A percentile compares a stretch with the other conserved stretches of the same genome.
These are phyloP conservation scores for Camptophora hylomeconis DNA, from an alignment of 2,329 filamentous ascomycete genomes.

Conservation along the genomic window DNA sequence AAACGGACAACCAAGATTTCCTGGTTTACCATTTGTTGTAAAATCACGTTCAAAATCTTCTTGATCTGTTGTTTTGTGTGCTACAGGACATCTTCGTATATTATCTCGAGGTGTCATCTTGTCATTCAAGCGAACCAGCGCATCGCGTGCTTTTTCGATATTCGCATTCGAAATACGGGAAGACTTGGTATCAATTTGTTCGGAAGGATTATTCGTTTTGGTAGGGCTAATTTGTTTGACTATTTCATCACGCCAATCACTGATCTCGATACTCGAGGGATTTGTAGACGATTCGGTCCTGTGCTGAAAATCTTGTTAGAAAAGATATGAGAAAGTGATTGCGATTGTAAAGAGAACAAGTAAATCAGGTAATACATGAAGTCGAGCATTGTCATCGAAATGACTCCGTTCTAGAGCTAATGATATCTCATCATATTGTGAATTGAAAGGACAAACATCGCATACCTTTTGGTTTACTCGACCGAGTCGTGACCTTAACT, in stretches of 20 bases:
- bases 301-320: constrained; percentile 3
- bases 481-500: too few relatives aligned
- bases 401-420: constrained; percentile 7
- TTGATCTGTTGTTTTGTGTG: constrained; percentile 5
- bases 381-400: constrained; percentile 1
- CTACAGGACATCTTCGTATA: constrained; percentile 14
- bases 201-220: constrained; percentile 17
- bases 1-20: constrained; percentile 72
- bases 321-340: not conserved
- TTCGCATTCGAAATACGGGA: not conserved
- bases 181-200: constrained; percentile 18
- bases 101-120: constrained; percentile 21
- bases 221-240: constrained; percentile 3
- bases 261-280: constrained; percentile 3
- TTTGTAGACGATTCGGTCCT: not conserved
- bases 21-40: constrained; percentile 70
- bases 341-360: not conserved
- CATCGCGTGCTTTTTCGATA: constrained; percentile 28
- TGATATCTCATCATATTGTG: too few relatives aligned
- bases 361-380: constrained; percentile 4
- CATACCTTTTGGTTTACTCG: too few relatives aligned
- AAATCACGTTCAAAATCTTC: constrained; percentile 72
- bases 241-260: constrained; percentile 4
- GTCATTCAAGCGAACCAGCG: constrained; percentile 18
- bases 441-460: too few relatives aligned